phyloP scores from a whole-genome alignment of 768 basidiomycete genomes.

The Panellus pusillus region DNA sequence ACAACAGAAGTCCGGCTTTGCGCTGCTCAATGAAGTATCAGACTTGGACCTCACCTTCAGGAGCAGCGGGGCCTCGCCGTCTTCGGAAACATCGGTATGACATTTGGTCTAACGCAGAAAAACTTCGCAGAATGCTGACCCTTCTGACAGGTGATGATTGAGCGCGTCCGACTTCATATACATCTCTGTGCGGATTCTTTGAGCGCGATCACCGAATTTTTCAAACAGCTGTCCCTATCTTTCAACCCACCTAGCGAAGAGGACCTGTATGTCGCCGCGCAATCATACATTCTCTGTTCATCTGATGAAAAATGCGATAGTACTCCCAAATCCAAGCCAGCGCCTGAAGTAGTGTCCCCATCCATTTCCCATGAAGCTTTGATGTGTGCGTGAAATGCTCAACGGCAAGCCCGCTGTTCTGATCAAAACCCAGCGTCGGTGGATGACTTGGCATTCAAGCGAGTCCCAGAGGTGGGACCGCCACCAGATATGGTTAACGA shows the following conservation, averaged over 20 bases:
- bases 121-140: not conserved
- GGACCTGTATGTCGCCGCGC: conserved; percentile 8
- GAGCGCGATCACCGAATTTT: conserved; percentile 55
- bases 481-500: conserved; percentile 89
- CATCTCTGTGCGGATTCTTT: conserved; percentile 82
- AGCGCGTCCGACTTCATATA: conserved; percentile 52
- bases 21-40: conserved; percentile 59
- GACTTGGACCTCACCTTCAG: conserved; percentile 48
- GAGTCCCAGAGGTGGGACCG: conserved; percentile 71
- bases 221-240: conserved; percentile 47
- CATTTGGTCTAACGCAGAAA: not conserved
- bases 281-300: not conserved
- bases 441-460: conserved; percentile 80
- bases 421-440: conserved; percentile 54
- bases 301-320: conserved; percentile 20
- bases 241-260: conserved; percentile 37
- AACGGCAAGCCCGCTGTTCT: not conserved
- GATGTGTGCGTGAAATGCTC: conserved; percentile 35
- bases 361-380: conserved; percentile 23
- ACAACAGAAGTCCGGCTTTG: conserved; percentile 62
- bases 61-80: conserved; percentile 27
- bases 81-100: conserved; percentile 41
- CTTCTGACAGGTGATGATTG: conserved; percentile 51
- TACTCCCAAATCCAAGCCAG: conserved; percentile 25
- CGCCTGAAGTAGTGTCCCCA: conserved; percentile 35